A percentile compares a stretch with the other conserved stretches of the same genome.
Evolutionary conservation across 2,329 filamentous ascomycete genomes (phyloP).

Genomic region (Rosellinia necatrix): DNA sequence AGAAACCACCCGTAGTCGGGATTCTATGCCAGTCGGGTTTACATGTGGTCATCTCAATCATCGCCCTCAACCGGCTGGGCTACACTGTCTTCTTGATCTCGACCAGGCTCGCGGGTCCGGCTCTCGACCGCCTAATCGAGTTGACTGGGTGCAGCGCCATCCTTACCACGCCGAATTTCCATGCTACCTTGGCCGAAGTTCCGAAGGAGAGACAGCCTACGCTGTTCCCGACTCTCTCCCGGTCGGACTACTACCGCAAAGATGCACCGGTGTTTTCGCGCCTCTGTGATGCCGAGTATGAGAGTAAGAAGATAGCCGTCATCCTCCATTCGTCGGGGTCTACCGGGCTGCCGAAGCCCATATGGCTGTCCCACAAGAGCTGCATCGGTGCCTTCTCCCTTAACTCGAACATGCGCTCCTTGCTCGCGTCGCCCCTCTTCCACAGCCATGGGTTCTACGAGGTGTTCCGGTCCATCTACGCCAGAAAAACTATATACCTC

Average conservation of each 20-base stretch:
- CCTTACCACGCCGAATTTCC: constrained; percentile 29
- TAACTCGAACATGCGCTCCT: constrained; percentile 49
- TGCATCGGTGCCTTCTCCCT: constrained; percentile 26
- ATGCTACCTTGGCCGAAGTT: constrained; percentile 12
- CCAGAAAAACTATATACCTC: constrained; percentile 51
- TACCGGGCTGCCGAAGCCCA: constrained; percentile 61
- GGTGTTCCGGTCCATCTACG: constrained; percentile 52
- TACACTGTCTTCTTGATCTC: constrained; percentile 49
- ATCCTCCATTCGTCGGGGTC: constrained; percentile 50
- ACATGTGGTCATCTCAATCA: constrained; percentile 47
- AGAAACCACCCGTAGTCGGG: constrained; percentile 8
- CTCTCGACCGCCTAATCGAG: constrained; percentile 45
- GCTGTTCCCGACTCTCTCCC: constrained; percentile 7
- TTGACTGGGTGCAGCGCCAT: constrained; percentile 40
- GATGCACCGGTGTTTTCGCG: constrained; percentile 22
- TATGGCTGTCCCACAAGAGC: constrained; percentile 53
- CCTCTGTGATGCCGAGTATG: constrained; percentile 20
- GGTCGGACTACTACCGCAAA: constrained; percentile 18
- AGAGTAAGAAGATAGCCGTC: constrained; percentile 28
- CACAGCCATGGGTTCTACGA: constrained; percentile 57
- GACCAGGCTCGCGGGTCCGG: constrained; percentile 44
- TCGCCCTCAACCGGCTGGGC: constrained; percentile 48
- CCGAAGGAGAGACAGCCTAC: constrained; percentile 9
- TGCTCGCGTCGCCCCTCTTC: constrained; percentile 55
- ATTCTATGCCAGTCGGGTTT: constrained; percentile 31